A percentile compares a stretch with the other conserved stretches of the same genome.
Conservation (phyloP, 2,329 filamentous ascomycete species). For the Pezicula neosporulosa region DNA sequence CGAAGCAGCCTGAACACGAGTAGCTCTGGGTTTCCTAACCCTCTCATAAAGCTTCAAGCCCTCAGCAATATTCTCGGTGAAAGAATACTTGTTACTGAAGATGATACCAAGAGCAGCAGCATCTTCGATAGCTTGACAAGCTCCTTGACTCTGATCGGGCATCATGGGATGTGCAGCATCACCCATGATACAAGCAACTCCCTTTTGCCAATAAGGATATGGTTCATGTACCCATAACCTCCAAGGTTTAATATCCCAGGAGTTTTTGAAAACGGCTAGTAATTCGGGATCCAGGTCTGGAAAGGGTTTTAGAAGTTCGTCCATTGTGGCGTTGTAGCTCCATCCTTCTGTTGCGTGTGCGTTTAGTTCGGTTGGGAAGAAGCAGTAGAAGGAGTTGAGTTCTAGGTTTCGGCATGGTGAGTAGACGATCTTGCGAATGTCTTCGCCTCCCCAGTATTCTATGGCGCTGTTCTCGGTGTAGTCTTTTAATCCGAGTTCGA, state of each 20-base stretch:
- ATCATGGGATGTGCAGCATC: constrained; percentile 68
- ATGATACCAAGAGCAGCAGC: constrained; percentile 34
- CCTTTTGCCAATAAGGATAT: constrained; percentile 53
- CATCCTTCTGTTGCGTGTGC: constrained; percentile 23
- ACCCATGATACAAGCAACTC: constrained; percentile 54
- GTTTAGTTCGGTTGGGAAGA: constrained; percentile 25
- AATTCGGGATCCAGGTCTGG: constrained; percentile 48
- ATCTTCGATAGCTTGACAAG: constrained; percentile 38
- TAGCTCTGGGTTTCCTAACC: constrained; percentile 51
- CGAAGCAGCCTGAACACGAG: constrained; percentile 52
- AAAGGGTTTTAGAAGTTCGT: constrained; percentile 58
- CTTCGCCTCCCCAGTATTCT: constrained; percentile 33
- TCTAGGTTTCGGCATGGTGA: constrained; percentile 34
- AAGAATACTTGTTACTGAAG: constrained; percentile 30
- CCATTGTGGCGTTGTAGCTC: constrained; percentile 34
- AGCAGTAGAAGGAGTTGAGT: constrained; percentile 37
- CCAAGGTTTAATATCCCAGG: constrained; percentile 27
- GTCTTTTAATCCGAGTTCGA: constrained; percentile 18
- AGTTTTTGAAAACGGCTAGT: constrained; percentile 20
- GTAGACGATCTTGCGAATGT: constrained; percentile 36
- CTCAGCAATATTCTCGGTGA: constrained; percentile 40
- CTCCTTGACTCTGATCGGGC: constrained; percentile 64
- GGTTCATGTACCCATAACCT: constrained; percentile 42
- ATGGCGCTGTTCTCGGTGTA: constrained; percentile 20
- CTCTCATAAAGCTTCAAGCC: constrained; percentile 47